phyloP scores from a whole-genome alignment of 2,329 filamentous ascomycete genomes.

The Colletotrichum caudatum region DNA sequence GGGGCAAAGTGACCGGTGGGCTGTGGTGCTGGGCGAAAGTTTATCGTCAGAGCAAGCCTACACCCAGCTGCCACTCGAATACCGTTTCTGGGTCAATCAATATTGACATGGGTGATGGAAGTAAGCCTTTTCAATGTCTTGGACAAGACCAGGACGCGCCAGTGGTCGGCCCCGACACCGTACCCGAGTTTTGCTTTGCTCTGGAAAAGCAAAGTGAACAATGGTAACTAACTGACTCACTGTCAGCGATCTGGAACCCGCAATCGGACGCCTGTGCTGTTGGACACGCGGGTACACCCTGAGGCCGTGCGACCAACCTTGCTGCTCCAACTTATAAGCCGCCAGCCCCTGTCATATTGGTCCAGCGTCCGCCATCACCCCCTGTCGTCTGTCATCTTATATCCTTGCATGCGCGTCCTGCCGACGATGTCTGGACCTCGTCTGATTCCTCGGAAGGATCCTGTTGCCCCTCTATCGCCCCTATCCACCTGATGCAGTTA shows the following conservation, averaged over 20 bases:
- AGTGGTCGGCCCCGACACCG: constrained; percentile 2
- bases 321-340: constrained; percentile 9
- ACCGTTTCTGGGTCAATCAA: not conserved
- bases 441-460: too few species aligned
- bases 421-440: not conserved
- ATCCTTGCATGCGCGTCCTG: not conserved
- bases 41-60: not conserved
- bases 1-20: not conserved
- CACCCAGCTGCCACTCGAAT: not conserved
- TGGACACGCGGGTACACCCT: too few species aligned
- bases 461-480: not conserved
- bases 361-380: too few species aligned
- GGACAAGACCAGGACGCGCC: constrained; percentile 1
- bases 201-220: constrained; percentile 4
- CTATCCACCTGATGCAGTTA: not conserved
- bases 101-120: constrained; percentile 5
- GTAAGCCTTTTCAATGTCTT: constrained; percentile 4
- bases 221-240: not conserved
- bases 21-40: not conserved
- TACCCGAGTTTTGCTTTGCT: not conserved
- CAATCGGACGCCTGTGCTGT: constrained; percentile 11
- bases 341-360: constrained; percentile 16
- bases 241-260: constrained; percentile 10
- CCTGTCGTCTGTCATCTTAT: too few species aligned
- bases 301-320: not conserved